Evolutionary conservation across 805 yeast genomes (phyloP).

Genomic region (Kurtzmaniella cleridarum): DNA sequence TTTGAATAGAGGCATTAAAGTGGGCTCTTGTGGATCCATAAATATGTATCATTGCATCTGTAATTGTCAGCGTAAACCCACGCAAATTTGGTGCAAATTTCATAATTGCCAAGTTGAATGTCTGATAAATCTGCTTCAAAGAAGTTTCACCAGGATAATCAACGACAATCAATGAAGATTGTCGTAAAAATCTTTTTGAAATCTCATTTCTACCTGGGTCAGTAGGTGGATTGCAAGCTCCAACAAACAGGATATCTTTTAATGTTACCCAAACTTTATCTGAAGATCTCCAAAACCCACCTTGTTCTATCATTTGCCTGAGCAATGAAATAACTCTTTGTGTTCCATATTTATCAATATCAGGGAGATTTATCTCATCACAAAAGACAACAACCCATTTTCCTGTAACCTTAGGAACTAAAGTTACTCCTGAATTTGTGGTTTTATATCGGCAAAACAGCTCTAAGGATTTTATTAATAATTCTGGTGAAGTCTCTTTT

Average conservation of each 20-base stretch:
- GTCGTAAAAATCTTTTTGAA: slow-evolving; percentile 60
- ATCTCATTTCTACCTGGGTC: slow-evolving; percentile 68
- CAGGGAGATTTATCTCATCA: slow-evolving; percentile 86
- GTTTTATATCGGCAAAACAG: slow-evolving; percentile 63
- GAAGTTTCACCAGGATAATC: slow-evolving; percentile 72
- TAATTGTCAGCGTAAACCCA: slow-evolving; percentile 47
- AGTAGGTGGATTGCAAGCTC: slow-evolving; percentile 89
- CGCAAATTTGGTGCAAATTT: slow-evolving; percentile 56
- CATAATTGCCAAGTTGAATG: slow-evolving; percentile 53
- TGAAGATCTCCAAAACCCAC: slow-evolving; percentile 70
- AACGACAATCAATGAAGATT: slow-evolving; percentile 59
- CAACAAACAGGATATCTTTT: slow-evolving; percentile 73
- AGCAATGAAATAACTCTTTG: slow-evolving; percentile 67
- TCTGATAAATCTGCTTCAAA: slow-evolving; percentile 57
- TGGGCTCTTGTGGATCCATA: slow-evolving; percentile 40
- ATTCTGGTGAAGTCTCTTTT: slow-evolving; percentile 63
- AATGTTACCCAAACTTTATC: slow-evolving; percentile 63
- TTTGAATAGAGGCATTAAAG: slow-evolving; percentile 34
- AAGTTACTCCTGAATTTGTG: slow-evolving; percentile 43
- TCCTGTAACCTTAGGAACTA: slow-evolving; percentile 58
- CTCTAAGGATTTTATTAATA: slow-evolving; percentile 60
- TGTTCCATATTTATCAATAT: slow-evolving; percentile 63
- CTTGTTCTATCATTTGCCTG: slow-evolving; percentile 65
- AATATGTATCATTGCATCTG: slow-evolving; percentile 62
- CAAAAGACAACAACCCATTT: slow-evolving; percentile 80